Evolutionary conservation across 2,329 filamentous ascomycete species (phyloP), one percentile per base, ranked within the genome.

Genomic region (Colletotrichum navitas): DNA sequence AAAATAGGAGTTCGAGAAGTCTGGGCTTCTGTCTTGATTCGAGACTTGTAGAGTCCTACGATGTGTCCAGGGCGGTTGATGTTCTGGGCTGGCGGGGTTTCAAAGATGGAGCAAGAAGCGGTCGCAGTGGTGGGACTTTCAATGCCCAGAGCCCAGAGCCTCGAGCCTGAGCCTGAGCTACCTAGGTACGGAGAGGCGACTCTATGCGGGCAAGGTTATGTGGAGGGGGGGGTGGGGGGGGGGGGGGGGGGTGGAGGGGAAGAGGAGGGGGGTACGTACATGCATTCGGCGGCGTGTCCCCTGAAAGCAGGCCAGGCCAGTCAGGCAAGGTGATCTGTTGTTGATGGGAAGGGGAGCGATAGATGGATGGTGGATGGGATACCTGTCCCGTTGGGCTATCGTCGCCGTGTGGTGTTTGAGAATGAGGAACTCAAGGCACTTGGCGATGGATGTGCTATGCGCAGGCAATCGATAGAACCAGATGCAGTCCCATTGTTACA

Each of bases 81-180:
- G 68, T 47, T 47, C 61, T 52, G 62, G 63, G 71, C 77, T 76
- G 76, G 76, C 75, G 76, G 77, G 77, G 77, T 78, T 79, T 79
- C 77, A 79, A 21, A 76, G 74, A 77, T 77, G 74, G 51, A 72
- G 32, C 41, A 51, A 58, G 66, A 61, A 60, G 54, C 67, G 70
- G 70, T 72, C 67, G 62, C 70, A 71, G 70, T 58, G 49, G 67
- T 72, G 70, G 55, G 62, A 71, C 66, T 62, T 41, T 72, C 61
- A 72, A 70, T 72, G 65, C 69, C 60, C 65, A 26, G 54, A 47
- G 65, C 69, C 60, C 59, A 26, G 54, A 47, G 47, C 59, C 65
- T 54, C 47, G 47, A 71, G 55, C 56, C 59, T 59, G 41, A 66
- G 55, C 29, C 39, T 36, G 11, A 11, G 34, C 11, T 10, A n/a